Base-by-base conservation (phyloP, 306 rosid species). In the Trifolium dubium region DNA sequence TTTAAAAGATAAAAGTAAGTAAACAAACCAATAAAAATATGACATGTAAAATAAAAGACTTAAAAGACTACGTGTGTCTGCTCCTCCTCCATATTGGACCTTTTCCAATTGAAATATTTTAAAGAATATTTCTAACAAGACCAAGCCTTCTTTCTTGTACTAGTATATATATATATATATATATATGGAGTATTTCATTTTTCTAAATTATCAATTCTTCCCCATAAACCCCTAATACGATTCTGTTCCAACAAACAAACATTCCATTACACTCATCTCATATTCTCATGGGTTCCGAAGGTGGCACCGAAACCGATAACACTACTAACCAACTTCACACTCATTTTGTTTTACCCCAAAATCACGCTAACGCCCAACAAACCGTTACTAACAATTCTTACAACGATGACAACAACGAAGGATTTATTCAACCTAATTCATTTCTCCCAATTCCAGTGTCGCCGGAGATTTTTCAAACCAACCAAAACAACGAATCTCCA, bases 401-500 rank as follows among this genome's bases (percentile, higher is more conserved):
- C 64, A n/a, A 64, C 5, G 3, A 19, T 67, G 9, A 50, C 37
- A 18, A 8, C 37, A 70, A 31, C 3, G 55, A 46, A 61, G 70
- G 31, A 34, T 15, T 77, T 8, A 1, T 77, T 37, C 78, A 35
- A 44, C 97, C 93, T 56, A 92, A 92, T 71, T 87, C 88, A 0
- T 82, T 77, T 8, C 96, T 94, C 58, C 99, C 99, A 1, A 73
- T 78, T 50, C 99, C 99, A 23, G 82, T 85, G 0, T 93, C 98
- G 3, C 96, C 87, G 3, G 89, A 83, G 14, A 8, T 68, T 23
- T 73, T 14, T 1, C 10, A 46, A 29, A 37, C 31, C 7, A 13
- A 31, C 6, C 60, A 37, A 69, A 61, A 56, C 61, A 35, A 19
- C 72, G 79, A 65, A 4, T 5, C 6, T 47, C 64, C 35, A 17